phyloP scores from a whole-genome alignment of 805 yeast genomes.

The Saccharomycopsis babjevae region DNA sequence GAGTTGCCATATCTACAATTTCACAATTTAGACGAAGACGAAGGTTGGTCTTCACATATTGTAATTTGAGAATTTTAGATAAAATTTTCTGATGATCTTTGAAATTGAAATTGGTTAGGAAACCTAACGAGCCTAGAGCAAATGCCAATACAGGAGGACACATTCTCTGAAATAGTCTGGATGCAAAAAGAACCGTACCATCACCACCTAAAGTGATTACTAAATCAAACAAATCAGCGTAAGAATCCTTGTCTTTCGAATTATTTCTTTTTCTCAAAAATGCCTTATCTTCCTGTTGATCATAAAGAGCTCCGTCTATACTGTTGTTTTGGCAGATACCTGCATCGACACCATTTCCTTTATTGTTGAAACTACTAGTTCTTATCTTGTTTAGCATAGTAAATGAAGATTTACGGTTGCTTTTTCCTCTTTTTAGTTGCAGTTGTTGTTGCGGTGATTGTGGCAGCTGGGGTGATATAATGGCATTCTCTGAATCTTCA shows the following conservation, averaged over 20 bases:
- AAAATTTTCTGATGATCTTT: conserved; percentile 28
- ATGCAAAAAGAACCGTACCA: conserved; percentile 59
- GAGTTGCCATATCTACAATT: conserved; percentile 38
- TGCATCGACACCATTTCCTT: not conserved
- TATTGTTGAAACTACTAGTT: not conserved
- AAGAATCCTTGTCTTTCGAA: not conserved
- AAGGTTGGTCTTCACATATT: conserved; percentile 52
- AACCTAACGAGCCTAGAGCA: conserved; percentile 58
- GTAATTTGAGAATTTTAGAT: conserved; percentile 22
- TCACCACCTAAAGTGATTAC: conserved; percentile 63
- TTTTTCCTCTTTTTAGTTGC: not conserved
- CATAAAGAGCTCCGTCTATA: not conserved
- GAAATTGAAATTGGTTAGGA: conserved; percentile 45
- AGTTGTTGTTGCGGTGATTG: not conserved
- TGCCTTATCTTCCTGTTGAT: not conserved
- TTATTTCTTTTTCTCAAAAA: not conserved
- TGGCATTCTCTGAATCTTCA: not conserved
- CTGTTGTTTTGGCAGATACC: not conserved
- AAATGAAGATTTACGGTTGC: not conserved
- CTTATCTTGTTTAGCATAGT: not conserved
- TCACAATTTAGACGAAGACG: conserved; percentile 85
- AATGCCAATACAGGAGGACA: conserved; percentile 62
- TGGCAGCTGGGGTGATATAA: not conserved
- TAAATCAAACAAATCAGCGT: conserved; percentile 38
- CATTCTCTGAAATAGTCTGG: conserved; percentile 44